Conservation (phyloP, 352 stramenopile species). For the Pythium scleroteichum region DNA sequence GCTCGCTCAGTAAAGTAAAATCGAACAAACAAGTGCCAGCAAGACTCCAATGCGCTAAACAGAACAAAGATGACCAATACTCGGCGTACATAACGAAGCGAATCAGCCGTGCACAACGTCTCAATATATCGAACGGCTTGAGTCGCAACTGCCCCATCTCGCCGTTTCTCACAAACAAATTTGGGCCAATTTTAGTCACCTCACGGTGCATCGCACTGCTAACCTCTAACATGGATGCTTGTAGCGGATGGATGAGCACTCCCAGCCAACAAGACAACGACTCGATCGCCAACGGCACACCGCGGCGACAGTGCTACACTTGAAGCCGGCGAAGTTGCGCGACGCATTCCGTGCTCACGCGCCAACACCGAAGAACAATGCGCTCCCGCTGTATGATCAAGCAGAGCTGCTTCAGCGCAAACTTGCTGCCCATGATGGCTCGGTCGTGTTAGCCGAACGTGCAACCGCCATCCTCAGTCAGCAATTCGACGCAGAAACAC, state of each 20-base stretch:
- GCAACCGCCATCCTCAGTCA: slow-evolving; percentile 51
- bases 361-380: slow-evolving; percentile 38
- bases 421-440: slow-evolving; percentile 36
- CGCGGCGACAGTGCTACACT: slow-evolving; percentile 1
- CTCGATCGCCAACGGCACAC: slow-evolving; percentile 1
- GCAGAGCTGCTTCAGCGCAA: slow-evolving; percentile 34
- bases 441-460: slow-evolving; percentile 40
- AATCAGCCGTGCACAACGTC: background rate
- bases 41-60: slow-evolving; percentile 15
- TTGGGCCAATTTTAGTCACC: slow-evolving; percentile 13
- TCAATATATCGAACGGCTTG: slow-evolving; percentile 20
- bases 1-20: slow-evolving; percentile 69
- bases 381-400: slow-evolving; percentile 30
- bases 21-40: slow-evolving; percentile 11
- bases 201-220: background rate
- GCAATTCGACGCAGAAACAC: slow-evolving; percentile 51
- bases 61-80: background rate
- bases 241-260: slow-evolving; percentile 23
- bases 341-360: background rate
- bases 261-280: slow-evolving; percentile 7
- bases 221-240: slow-evolving; percentile 22
- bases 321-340: slow-evolving; percentile 1
- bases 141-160: background rate
- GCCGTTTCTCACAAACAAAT: too few species aligned
- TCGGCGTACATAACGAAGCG: slow-evolving; percentile 6